Conservation (phyloP, 495 filamentous ascomycete species). For the Platismatia glauca region DNA sequence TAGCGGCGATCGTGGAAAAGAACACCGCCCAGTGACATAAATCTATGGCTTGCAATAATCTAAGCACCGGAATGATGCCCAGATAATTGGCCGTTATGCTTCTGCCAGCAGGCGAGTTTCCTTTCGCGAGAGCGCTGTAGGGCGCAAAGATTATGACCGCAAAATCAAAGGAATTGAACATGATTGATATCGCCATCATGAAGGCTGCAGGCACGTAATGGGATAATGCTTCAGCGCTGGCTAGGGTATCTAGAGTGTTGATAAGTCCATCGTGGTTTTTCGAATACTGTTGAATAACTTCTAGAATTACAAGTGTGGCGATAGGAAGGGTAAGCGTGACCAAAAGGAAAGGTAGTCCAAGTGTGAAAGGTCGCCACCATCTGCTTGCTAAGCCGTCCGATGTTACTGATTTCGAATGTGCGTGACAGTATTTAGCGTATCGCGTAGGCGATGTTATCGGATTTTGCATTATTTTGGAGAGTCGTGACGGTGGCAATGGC, state of each 20-base stretch:
- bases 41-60: not conserved
- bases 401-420: not conserved
- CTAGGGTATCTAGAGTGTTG: not conserved
- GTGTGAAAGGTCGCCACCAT: not conserved
- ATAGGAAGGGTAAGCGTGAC: not conserved
- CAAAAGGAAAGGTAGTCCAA: not conserved
- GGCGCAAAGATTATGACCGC: not conserved
- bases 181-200: not conserved
- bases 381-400: not conserved
- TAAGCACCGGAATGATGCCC: not conserved
- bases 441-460: not conserved
- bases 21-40: not conserved
- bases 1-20: not conserved
- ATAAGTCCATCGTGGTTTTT: not conserved
- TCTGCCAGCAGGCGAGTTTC: not conserved
- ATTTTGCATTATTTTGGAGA: not conserved
- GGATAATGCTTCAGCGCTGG: not conserved
- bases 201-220: not conserved
- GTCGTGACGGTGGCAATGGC: not conserved
- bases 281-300: not conserved
- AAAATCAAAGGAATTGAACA: not conserved
- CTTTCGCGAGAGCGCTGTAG: not conserved
- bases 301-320: not conserved
- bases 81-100: not conserved
- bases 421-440: not conserved